These are phyloP conservation scores for Bothriochloa decipiens DNA, from an alignment of 176 grass and related monocot genomes.

Conservation along the genomic window DNA sequence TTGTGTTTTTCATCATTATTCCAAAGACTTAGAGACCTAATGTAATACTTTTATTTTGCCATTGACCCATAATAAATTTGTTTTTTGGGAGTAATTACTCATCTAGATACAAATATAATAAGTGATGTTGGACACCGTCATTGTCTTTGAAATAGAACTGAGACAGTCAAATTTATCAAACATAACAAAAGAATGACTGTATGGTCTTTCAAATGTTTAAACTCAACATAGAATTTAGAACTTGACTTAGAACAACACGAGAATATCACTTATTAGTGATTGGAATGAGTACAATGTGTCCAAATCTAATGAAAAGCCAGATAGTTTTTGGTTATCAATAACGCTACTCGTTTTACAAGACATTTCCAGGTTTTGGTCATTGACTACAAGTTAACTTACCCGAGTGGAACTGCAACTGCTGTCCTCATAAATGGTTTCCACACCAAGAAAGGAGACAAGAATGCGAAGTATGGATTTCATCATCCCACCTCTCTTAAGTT, in stretches of 20 bases:
- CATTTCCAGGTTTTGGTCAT: conserved; percentile 74
- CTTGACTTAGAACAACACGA: background rate
- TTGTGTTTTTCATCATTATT: no score
- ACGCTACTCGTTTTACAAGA: conserved; percentile 8
- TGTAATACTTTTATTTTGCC: no score
- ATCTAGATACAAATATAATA: no score
- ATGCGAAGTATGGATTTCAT: conserved; percentile 61
- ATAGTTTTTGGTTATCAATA: background rate
- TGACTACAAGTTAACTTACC: conserved; percentile 91
- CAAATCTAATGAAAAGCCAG: background rate
- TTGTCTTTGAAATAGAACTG: no score
- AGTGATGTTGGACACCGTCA: no score
- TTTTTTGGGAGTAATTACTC: no score
- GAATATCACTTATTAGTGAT: background rate
- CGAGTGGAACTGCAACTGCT: conserved; percentile 87
- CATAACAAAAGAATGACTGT: no score
- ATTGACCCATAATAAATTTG: no score
- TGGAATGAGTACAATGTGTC: background rate
- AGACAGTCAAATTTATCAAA: no score
- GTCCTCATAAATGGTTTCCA: conserved; percentile 94
- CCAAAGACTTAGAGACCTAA: no score
- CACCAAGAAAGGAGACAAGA: conserved; percentile 69
- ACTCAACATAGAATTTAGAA: background rate
- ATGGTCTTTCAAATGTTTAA: background rate
- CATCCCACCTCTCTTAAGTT: background rate